Evolutionary conservation across 305 asterid species (phyloP).

Genomic region (Fraxinus sp.): DNA sequence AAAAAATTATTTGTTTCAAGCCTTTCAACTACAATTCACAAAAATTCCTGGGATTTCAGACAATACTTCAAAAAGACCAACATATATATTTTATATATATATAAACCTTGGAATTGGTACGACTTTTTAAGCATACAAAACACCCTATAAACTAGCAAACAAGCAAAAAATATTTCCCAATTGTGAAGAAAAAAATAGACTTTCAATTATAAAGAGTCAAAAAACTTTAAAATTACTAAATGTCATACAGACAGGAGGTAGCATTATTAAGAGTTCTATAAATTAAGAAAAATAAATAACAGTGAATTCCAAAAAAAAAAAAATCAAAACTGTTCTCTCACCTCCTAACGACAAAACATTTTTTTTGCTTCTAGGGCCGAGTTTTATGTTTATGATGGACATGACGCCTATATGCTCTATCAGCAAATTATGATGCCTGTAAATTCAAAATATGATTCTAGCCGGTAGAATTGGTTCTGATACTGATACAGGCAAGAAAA

Average conservation of each 20-base stretch:
- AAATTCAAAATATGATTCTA: constrained; percentile 7
- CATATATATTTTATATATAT: no score
- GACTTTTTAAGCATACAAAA: background rate
- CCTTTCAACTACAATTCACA: background rate
- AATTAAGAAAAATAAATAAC: constrained; percentile 2
- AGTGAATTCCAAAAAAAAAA: background rate
- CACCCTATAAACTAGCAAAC: background rate
- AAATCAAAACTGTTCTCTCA: constrained; percentile 41
- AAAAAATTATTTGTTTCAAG: background rate
- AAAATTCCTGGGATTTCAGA: background rate
- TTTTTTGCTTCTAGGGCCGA: constrained; percentile 20
- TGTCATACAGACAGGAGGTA: constrained; percentile 15
- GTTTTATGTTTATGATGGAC: background rate
- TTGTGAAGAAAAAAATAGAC: background rate
- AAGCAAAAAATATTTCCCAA: constrained; percentile 5
- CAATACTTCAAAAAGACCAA: background rate
- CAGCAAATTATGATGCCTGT: constrained; percentile 31
- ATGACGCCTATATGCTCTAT: constrained; percentile 19
- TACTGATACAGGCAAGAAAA: constrained; percentile 35
- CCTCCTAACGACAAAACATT: constrained; percentile 23
- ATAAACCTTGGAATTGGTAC: background rate
- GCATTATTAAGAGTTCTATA: constrained; percentile 50
- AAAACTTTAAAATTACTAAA: background rate
- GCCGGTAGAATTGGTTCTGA: background rate
- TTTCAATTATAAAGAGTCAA: background rate